phyloP scores from a whole-genome alignment of 2,329 filamentous ascomycete genomes.

The Penicillium sp. region DNA sequence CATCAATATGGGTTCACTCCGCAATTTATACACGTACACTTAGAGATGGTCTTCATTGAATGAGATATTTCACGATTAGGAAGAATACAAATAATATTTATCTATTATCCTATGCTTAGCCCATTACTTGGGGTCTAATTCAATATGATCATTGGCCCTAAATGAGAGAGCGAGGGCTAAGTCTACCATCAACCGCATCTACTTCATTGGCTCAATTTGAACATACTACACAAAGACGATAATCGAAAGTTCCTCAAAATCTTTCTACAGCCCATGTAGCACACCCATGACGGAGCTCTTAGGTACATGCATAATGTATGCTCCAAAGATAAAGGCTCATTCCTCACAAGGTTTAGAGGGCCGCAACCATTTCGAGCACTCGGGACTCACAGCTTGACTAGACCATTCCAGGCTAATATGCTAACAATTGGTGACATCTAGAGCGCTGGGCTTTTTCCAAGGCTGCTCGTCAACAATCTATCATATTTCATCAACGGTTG shows the following conservation, averaged over 20 bases:
- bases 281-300: background rate
- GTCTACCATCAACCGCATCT: background rate
- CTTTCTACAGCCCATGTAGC: background rate
- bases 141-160: background rate
- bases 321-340: background rate
- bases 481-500: background rate
- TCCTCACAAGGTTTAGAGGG: background rate
- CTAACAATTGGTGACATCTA: background rate
- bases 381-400: background rate
- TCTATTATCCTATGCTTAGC: background rate
- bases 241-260: background rate
- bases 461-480: background rate
- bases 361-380: background rate
- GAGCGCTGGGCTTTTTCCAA: background rate
- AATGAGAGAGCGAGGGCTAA: background rate
- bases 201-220: background rate
- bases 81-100: background rate
- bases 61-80: too few relatives aligned
- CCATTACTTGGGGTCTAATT: too few relatives aligned
- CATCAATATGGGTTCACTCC: slow-evolving; percentile 8
- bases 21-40: background rate
- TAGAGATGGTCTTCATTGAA: background rate
- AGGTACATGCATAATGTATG: background rate
- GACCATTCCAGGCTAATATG: background rate
- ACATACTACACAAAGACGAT: background rate